phyloP scores from a whole-genome alignment of 1,284 basidiomycete genomes.

The Ceratobasidium papillatum region DNA sequence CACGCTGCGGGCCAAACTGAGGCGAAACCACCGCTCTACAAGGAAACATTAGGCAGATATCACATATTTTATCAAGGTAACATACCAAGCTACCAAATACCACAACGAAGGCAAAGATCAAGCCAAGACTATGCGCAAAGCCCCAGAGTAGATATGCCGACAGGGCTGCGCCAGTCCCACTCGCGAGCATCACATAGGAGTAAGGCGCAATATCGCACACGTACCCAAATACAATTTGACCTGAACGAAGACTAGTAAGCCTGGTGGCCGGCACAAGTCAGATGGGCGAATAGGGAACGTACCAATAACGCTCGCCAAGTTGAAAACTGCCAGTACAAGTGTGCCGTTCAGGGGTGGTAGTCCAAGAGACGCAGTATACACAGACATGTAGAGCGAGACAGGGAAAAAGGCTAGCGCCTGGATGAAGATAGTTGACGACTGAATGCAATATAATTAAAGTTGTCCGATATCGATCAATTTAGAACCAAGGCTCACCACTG shows the following conservation, averaged over 20 bases:
- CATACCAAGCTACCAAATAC: slow-evolving; percentile 37
- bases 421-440: slow-evolving; percentile 34
- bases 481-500: slow-evolving; percentile 15
- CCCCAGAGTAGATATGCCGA: slow-evolving; percentile 42
- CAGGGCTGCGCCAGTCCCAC: slow-evolving; percentile 35
- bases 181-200: slow-evolving; percentile 32
- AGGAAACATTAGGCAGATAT: background rate
- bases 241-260: background rate
- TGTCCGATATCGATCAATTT: background rate
- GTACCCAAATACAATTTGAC: slow-evolving; percentile 42
- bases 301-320: slow-evolving; percentile 38
- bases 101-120: slow-evolving; percentile 41
- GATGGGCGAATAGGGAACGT: background rate
- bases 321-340: slow-evolving; percentile 44
- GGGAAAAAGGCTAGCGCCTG: slow-evolving; percentile 44
- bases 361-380: slow-evolving; percentile 39
- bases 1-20: slow-evolving; percentile 35
- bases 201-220: slow-evolving; percentile 42
- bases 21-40: slow-evolving; percentile 38
- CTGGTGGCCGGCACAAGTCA: background rate
- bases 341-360: slow-evolving; percentile 35
- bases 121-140: slow-evolving; percentile 37
- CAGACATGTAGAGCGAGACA: slow-evolving; percentile 41
- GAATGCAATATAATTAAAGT: background rate
- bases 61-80: background rate